phyloP scores from a whole-genome alignment of 2,329 filamentous ascomycete genomes.

The Xylogone sp. region DNA sequence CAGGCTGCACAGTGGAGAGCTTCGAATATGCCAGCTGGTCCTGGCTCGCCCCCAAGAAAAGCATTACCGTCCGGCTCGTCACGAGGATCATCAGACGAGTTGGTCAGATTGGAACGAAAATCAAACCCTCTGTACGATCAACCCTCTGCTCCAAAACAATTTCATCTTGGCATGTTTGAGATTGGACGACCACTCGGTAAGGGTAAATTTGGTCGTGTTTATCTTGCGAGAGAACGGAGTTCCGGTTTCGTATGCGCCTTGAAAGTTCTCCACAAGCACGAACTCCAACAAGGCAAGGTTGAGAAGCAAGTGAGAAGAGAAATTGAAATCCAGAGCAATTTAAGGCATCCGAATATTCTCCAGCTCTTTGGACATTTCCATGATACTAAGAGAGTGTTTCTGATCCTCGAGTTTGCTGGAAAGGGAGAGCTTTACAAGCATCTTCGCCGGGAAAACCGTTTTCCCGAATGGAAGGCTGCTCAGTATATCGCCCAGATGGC shows the following conservation, averaged over 20 bases:
- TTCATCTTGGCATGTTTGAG: constrained; percentile 73
- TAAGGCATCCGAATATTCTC: constrained; percentile 69
- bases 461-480: constrained; percentile 68
- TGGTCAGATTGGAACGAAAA: constrained; percentile 44
- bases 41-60: constrained; percentile 51
- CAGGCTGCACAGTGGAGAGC: constrained; percentile 54
- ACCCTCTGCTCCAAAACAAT: constrained; percentile 56
- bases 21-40: constrained; percentile 37
- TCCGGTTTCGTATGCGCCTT: constrained; percentile 69
- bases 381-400: constrained; percentile 68
- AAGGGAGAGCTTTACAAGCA: constrained; percentile 74
- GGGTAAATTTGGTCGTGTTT: constrained; percentile 71
- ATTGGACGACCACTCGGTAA: constrained; percentile 71
- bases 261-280: constrained; percentile 71
- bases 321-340: constrained; percentile 71
- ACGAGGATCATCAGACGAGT: constrained; percentile 46
- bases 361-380: constrained; percentile 71
- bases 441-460: constrained; percentile 62
- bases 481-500: constrained; percentile 75
- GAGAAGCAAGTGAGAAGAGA: constrained; percentile 72
- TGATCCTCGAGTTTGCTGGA: constrained; percentile 70
- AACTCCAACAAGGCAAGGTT: constrained; percentile 62
- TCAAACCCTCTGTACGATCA: constrained; percentile 53
- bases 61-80: constrained; percentile 37
- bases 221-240: constrained; percentile 64